Percentiles rank a stretch among this genome's conserved stretches.
Conservation (phyloP, 2,329 filamentous ascomycete genomes). For the Aspergillus ochraceus region DNA sequence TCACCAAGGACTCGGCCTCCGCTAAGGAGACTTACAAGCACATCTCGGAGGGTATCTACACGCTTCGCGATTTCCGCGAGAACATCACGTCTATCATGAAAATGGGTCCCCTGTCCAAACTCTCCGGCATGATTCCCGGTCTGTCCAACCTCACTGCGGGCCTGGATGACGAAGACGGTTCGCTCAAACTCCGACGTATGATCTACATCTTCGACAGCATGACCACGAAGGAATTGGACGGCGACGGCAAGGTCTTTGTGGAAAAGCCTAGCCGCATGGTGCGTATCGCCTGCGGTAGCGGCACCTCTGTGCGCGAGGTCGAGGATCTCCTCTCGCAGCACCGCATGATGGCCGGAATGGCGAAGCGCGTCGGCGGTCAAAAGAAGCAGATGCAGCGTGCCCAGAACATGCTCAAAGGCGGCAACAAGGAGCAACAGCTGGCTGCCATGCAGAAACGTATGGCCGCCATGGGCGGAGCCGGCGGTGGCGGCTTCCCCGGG, state of each 20-base stretch:
- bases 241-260: slow-evolving; percentile 90
- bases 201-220: slow-evolving; percentile 99
- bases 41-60: slow-evolving; percentile 95
- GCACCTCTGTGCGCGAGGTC: slow-evolving; percentile 87
- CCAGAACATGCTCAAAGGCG: slow-evolving; percentile 85
- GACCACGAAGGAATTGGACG: slow-evolving; percentile 93
- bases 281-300: slow-evolving; percentile 82
- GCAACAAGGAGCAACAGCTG: slow-evolving; percentile 89
- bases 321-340: slow-evolving; percentile 98
- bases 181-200: slow-evolving; percentile 92
- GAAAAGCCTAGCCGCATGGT: slow-evolving; percentile 93
- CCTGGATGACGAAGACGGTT: slow-evolving; percentile 97
- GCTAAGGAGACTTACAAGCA: slow-evolving; percentile 98
- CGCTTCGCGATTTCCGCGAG: slow-evolving; percentile 88
- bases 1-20: slow-evolving; percentile 81
- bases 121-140: slow-evolving; percentile 98
- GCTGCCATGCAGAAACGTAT: slow-evolving; percentile 96
- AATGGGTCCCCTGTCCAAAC: slow-evolving; percentile 96
- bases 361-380: slow-evolving; percentile 96
- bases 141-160: slow-evolving; percentile 91
- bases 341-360: slow-evolving; percentile 98
- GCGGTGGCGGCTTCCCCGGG: slow-evolving; percentile 51
- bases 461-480: slow-evolving; percentile 82
- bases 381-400: slow-evolving; percentile 98
- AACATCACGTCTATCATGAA: slow-evolving; percentile 99